Base-by-base conservation (phyloP, 1,284 basidiomycete species). In the Ceratobasidium sp. region DNA sequence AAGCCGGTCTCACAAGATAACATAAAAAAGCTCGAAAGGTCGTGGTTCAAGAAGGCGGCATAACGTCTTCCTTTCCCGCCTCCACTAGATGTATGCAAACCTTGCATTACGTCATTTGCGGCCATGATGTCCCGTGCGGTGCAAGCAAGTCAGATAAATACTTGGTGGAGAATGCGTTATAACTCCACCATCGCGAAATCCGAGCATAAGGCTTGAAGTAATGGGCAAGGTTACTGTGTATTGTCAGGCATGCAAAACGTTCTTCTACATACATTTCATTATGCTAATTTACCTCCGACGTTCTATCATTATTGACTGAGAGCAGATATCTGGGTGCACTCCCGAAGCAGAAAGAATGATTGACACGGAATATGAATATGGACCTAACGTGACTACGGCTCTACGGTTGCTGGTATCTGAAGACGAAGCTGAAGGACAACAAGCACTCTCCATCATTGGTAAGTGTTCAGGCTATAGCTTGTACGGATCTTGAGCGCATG, bases 371-470 rank as follows among this genome's bases (percentile, higher is more conserved):
- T 8, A 16, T 18, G 2, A 38, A n/a, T 26, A 23, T 52, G 57
- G 46, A 16, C 21, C 47, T 38, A 30, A 61, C 1, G 32, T 49
- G 11, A 23, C 21, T 8, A 32, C 46, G 18, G 69, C 57, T 4
- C 3, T 71, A 26, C 1, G 23, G 8, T 21, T 71, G 18, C 35
- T 71, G 13, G 11, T 46, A 13, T 26, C 18, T 11, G 30, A 16
- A 2, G 69, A 71, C 41, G 69, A 71, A 23, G 26, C 14, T 6
- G 26, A 59, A 32, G 69, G 57, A 11, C 44, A 38, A 5, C 46
- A 71, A 32, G 46, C 57, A 2, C 57, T 71, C 41, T 50, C 69
- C 5, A 61, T 71, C 28, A 71, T 71, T 13, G 69, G 69, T 61
- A 35, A 35, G 57, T 58, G 9, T 2, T 35, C 26, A 38, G 11